Base-by-base conservation (phyloP, 306 rosid species). In the Nissolia schottii region DNA sequence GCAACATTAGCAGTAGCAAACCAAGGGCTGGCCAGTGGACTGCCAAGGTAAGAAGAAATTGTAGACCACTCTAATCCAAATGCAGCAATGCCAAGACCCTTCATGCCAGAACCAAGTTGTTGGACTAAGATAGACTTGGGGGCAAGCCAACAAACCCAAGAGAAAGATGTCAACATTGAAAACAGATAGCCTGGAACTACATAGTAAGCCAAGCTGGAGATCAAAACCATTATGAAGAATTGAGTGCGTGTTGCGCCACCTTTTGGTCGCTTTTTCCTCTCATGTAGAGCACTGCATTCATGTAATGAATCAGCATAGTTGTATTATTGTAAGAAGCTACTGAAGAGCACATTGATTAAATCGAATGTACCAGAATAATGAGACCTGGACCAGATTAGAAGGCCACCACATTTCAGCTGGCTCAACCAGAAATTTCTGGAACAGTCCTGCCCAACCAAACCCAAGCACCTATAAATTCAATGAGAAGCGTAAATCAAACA, bases 321-420 rank as follows among this genome's bases (percentile, higher is more conserved):
- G 20, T 25, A 75, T 29, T 24, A 2, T 71, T 58, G 3, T n/a
- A 4, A 20, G 5, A 53, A 23, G 4, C 8, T 13, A 40, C 7
- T 14, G 4, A 67, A 60, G 20, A 19, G 14, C 23, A 64, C 31
- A 60, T 12, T n/a, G 18, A 37, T 49, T 3, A 27, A 23, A 49
- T 25, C 19, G 6, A 43, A 29, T n/a, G 70, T 67, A 91, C 96
- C 90, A 78, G 80, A 92, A 89, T 9, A 89, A 60, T 27, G 97
- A 86, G 29, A 89, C 97, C 61, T 92, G 97, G 38, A 92, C 90
- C 73, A 92, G 76, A 80, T 87, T 89, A 50, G 84, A 50, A 5
- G 93, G 97, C 96, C 96, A 73, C 96, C 97, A 92, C 97, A 92
- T 92, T 71, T 84, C 88, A 18, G 73, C 88, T 27, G 97, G 91